Base-by-base conservation (phyloP, 1,284 basidiomycete genomes). In the Trametes hirsuta region DNA sequence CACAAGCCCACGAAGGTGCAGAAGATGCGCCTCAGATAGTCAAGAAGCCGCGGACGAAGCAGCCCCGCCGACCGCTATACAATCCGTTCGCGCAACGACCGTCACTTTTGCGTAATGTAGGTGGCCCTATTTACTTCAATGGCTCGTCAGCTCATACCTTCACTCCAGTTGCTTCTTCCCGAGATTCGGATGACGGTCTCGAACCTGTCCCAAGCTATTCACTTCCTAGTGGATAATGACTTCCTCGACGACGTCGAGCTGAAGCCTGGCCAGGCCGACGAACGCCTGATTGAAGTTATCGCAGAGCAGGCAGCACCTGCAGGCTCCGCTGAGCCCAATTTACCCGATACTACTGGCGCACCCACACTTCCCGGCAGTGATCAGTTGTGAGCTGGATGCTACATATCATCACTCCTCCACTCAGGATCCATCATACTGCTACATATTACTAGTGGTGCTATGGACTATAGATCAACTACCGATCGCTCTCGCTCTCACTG, bases 171-270 rank as follows among this genome's bases (percentile, higher is more conserved):
- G n/a, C 82, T 98, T 6, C 80, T 90, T 21, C 91, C 90, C 11
- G 96, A 98, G 70, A 95, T 98, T 51, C 86, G 89, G 30, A 85
- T 94, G 69, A 96, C 97, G 0, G 84, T 97, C 4, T 94, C 93
- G 2, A 96, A 97, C 73, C 80, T 98, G 2, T 94, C 95, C 0
- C 97, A 98, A 75, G 93, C 93, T 2, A 93, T 98, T 68, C 88
- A 87, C 36, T 99, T 98, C 75, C 75, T 98, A 14, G 94, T 94
- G 2, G 91, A 94, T 63, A 99, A 99, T 68, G 87, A 95, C 69
- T 96, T 97, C 77, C 78, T 99, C 14, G 77, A 83, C 47, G 84
- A 85, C 48, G 94, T 98, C 1, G 97, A 98, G 75, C 75, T 91
- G 21, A 83, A 82, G 47, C 87, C 90, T 12, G 97, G 96, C 0